Conservation (phyloP, 768 basidiomycete species). For the Termitomyces sp. region DNA sequence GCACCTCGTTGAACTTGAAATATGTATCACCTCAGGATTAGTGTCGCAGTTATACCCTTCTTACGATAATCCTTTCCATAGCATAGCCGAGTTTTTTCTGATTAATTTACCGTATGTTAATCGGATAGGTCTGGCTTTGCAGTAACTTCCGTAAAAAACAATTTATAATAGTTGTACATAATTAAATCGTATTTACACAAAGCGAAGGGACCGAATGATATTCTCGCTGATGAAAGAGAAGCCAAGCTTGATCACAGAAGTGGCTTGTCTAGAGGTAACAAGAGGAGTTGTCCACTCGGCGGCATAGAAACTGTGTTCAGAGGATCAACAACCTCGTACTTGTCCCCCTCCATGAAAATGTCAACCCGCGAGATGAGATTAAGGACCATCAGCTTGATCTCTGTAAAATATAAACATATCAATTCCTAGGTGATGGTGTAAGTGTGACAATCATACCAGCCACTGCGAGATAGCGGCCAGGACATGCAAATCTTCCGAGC, state of each 20-base stretch:
- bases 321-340: constrained; percentile 4
- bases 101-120: no score
- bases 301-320: constrained; percentile 5
- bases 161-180: no score
- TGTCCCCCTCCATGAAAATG: constrained; percentile 4
- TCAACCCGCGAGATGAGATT: constrained; percentile 2
- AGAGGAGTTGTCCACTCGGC: constrained; percentile 2
- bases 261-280: not conserved
- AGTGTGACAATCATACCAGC: not conserved
- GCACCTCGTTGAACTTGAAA: no score
- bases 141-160: no score
- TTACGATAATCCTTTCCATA: no score
- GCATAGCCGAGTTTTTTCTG: no score
- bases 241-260: not conserved
- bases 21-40: no score
- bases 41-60: no score
- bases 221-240: no score
- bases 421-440: not conserved
- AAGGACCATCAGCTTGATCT: constrained; percentile 6
- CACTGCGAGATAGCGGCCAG: constrained; percentile 2
- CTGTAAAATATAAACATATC: not conserved
- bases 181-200: no score
- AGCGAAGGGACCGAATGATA: no score
- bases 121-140: no score
- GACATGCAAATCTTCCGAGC: constrained; percentile 3